These are phyloP conservation scores for Andrographis paniculata DNA, from an alignment of 305 asterid species.

Conservation along the genomic window DNA sequence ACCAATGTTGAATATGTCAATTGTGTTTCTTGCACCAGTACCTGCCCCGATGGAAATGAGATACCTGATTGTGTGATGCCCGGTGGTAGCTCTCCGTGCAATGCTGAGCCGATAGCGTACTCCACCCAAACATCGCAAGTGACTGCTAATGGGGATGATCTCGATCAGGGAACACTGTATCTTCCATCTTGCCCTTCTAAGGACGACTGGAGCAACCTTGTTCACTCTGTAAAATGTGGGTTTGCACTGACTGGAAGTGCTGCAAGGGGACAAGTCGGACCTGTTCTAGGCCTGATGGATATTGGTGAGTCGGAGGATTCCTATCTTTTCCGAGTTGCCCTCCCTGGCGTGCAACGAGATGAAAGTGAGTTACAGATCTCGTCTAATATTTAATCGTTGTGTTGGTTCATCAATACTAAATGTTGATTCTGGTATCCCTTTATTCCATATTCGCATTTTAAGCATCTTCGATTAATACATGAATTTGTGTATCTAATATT, in stretches of 20 bases:
- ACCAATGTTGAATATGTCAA: constrained; percentile 6
- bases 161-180: constrained; percentile 40
- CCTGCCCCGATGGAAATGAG: constrained; percentile 9
- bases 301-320: constrained; percentile 70
- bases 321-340: constrained; percentile 72
- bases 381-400: not conserved
- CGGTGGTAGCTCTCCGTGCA: constrained; percentile 13
- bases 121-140: constrained; percentile 19
- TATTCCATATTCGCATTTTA: too few relatives aligned
- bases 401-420: constrained; percentile 5
- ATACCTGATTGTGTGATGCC: constrained; percentile 15
- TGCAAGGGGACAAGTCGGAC: constrained; percentile 51
- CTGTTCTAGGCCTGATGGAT: constrained; percentile 61
- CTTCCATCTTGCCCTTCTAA: constrained; percentile 53
- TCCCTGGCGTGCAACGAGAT: constrained; percentile 84
- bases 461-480: too few relatives aligned
- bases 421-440: constrained; percentile 1
- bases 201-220: constrained; percentile 55
- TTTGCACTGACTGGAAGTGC: constrained; percentile 64
- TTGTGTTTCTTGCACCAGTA: constrained; percentile 15
- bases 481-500: too few relatives aligned
- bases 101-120: constrained; percentile 15
- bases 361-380: constrained; percentile 41
- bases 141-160: constrained; percentile 16
- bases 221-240: constrained; percentile 45